Base-by-base conservation (phyloP, 2,329 filamentous ascomycete species). In the Sporothrix luriei region DNA sequence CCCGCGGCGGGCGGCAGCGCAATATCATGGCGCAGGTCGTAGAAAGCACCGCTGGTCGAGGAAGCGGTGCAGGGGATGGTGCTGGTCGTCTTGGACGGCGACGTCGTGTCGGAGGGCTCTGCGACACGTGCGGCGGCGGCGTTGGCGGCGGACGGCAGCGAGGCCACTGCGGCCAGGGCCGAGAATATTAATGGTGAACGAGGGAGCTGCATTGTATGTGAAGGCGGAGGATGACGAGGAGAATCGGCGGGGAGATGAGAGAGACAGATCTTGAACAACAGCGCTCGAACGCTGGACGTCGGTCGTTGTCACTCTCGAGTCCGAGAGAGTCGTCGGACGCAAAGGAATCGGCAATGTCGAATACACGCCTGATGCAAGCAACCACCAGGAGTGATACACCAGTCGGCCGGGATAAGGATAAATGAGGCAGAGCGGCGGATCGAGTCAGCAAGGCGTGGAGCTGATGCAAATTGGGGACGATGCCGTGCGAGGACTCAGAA, bases 1-100 rank as follows among this genome's bases (percentile, higher is more conserved):
- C 79, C 82, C 59, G 84, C 80, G 26, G 80, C 78, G 4, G 79
- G 76, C 19, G 77, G 75, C 38, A 83, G 76, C 40, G 85, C 86
- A 48, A 80, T 84, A 73, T 87, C 85, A 2, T 84, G 83, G 33
- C 85, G 82, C 66, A 88, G 78, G 72, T 88, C 86, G 76, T 85
- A 88, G 78, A 87, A 88, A 43, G 85, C 83, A 68, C 86, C 86
- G 70, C 80, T 84, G 3, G 83, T 83, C 13, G 85, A 84, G 9
- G 84, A 83, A 0, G 86, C 86, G 9, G 86, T 88, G 75, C 86
- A 88, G 43, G 83, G 80, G 10, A 78, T 78, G 38, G 79, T 80
- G 0, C 81, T 76, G 1, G 84, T 84, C 0, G 80, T 77, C 5
- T 73, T 73, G 68, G 67, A 70, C 6, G 72, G 64, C 16, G 64